These are phyloP conservation scores for Kodamaea derodonti DNA, from an alignment of 1,139 yeast genomes.

Conservation along the genomic window DNA sequence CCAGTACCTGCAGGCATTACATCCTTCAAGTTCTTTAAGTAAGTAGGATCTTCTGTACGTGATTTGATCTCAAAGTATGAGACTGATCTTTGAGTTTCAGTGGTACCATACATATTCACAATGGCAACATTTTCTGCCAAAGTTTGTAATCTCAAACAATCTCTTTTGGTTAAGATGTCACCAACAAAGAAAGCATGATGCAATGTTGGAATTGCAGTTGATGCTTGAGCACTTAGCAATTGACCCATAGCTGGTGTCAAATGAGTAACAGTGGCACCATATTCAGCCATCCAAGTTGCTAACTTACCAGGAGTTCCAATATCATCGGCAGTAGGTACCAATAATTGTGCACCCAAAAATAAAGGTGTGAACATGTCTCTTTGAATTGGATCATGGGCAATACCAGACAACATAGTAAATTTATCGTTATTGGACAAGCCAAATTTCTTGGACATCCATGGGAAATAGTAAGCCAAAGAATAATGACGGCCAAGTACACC, in stretches of 20 bases:
- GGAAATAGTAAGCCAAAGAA: constrained; percentile 93
- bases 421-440: constrained; percentile 73
- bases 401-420: constrained; percentile 97
- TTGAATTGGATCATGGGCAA: constrained; percentile 98
- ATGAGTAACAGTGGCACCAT: constrained; percentile 94
- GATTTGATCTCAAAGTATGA: constrained; percentile 88
- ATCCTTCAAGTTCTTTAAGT: constrained; percentile 82
- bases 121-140: constrained; percentile 86
- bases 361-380: constrained; percentile 98
- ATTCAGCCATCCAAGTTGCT: constrained; percentile 94
- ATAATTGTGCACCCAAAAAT: constrained; percentile 87
- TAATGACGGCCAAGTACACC: constrained; percentile 98
- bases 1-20: constrained; percentile 99
- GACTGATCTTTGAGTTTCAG: constrained; percentile 98
- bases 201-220: constrained; percentile 78
- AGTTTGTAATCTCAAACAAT: constrained; percentile 86
- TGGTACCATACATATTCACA: constrained; percentile 98
- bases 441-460: constrained; percentile 94
- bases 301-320: constrained; percentile 97
- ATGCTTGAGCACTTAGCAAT: constrained; percentile 89
- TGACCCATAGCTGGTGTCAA: constrained; percentile 99
- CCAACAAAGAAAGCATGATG: constrained; percentile 99
- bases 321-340: constrained; percentile 94
- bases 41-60: constrained; percentile 62
- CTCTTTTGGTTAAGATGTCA: constrained; percentile 94